These are phyloP conservation scores for Talaromyces pinophilus DNA, from an alignment of 2,329 filamentous ascomycete genomes.

Conservation along the genomic window DNA sequence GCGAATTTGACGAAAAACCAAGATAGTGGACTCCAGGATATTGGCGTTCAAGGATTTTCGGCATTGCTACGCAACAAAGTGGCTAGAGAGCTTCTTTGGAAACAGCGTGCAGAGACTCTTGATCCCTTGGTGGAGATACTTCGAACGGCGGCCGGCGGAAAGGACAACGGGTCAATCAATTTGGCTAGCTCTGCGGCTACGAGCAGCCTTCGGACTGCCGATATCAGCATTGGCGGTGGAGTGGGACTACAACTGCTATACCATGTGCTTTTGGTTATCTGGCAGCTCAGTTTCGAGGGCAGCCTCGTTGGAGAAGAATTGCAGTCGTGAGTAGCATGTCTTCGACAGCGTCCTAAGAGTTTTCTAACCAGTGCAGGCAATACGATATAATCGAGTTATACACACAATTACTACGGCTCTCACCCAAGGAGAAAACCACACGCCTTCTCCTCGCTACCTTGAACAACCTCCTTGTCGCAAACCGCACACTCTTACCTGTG, in stretches of 20 bases:
- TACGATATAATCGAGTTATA: constrained; percentile 91
- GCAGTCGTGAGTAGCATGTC: constrained; percentile 66
- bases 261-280: constrained; percentile 87
- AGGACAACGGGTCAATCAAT: constrained; percentile 64
- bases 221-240: constrained; percentile 66
- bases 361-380: constrained; percentile 60
- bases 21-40: constrained; percentile 90
- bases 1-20: constrained; percentile 79
- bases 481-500: constrained; percentile 71
- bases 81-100: constrained; percentile 84
- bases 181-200: constrained; percentile 46
- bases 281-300: constrained; percentile 93
- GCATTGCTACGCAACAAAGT: constrained; percentile 73
- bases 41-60: constrained; percentile 90
- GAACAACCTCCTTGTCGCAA: constrained; percentile 78
- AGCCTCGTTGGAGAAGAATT: constrained; percentile 72
- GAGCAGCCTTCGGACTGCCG: constrained; percentile 65
- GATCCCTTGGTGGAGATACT: constrained; percentile 80
- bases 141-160: constrained; percentile 69
- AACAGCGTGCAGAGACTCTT: constrained; percentile 81
- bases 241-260: constrained; percentile 92
- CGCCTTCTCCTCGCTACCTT: constrained; percentile 86
- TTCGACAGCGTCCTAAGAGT: background rate
- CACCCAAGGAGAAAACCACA: constrained; percentile 97
- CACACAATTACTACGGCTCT: constrained; percentile 85